Base-by-base conservation (phyloP, 805 yeast species). In the Lipomyces starkeyi region DNA sequence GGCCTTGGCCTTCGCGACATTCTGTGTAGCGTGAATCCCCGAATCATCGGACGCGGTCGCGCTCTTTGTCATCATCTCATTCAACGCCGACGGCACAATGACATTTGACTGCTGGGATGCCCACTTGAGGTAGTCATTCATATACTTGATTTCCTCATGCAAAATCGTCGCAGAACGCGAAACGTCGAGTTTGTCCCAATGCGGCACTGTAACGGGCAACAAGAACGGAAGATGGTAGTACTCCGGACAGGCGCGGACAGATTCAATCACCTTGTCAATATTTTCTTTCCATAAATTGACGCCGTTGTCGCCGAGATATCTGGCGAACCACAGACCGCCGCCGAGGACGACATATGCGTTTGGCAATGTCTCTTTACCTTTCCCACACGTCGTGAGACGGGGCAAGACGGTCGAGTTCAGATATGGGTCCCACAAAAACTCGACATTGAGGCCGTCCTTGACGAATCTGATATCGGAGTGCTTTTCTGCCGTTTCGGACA, bases 361-460 rank as follows among this genome's bases (percentile, higher is more conserved):
- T 25, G 52, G 61, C 63, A 63, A 59, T 29, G 56, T 58, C 27
- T 56, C 54, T 25, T 56, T 58, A 40, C 55, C 49, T 29, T 49
- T 60, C 43, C 55, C 62, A 65, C 65, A 66, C 27, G 62, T 25
- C 3, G 52, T 37, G 22, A 70, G 35, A 29, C 61, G 29, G 56
- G 58, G 43, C 34, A 69, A 6, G 40, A 63, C 64, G 22, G 71
- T 58, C 34, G 66, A 60, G 60, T 73, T 66, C 53, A 72, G 58
- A 49, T 65, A 71, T 25, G 74, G 74, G 43, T 71, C 74, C 74
- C 74, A 71, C 37, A 67, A 56, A 34, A 71, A 71, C 65, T 68
- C 70, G 56, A 69, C 57, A 40, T 61, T 58, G 53, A 70, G 34
- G n/a, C 67, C 72, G 58, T 65, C 63, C 35, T 65, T 61, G 47